Evolutionary conservation across 1,284 basidiomycete species (phyloP).

Genomic region (Cutaneotrichosporon curvatum): DNA sequence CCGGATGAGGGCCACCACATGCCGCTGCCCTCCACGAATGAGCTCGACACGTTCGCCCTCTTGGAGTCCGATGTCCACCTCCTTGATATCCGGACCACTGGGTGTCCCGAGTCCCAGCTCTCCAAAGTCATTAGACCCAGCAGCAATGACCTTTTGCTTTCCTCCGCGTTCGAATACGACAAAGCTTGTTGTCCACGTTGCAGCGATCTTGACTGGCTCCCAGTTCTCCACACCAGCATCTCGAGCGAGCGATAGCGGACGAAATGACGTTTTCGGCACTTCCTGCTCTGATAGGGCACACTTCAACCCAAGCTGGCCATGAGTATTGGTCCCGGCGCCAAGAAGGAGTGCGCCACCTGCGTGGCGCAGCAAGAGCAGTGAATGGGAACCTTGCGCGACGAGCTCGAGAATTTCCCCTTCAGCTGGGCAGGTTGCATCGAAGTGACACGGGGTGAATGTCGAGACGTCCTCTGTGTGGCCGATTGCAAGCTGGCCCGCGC

Average conservation of each 20-base stretch:
- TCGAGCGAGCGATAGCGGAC: conserved; percentile 18
- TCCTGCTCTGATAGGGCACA: conserved; percentile 29
- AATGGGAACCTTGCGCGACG: conserved; percentile 33
- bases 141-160: conserved; percentile 54
- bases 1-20: conserved; percentile 54
- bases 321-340: conserved; percentile 38
- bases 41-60: conserved; percentile 28
- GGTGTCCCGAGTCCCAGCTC: conserved; percentile 57
- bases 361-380: conserved; percentile 24
- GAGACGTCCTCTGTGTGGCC: conserved; percentile 56
- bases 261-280: conserved; percentile 23
- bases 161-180: conserved; percentile 45
- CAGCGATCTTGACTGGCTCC: conserved; percentile 49
- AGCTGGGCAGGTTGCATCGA: conserved; percentile 22
- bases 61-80: conserved; percentile 9
- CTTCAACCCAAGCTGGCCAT: conserved; percentile 33
- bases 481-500: conserved; percentile 63
- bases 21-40: conserved; percentile 63
- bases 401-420: conserved; percentile 22
- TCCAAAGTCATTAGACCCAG: conserved; percentile 76
- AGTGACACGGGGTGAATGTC: conserved; percentile 50
- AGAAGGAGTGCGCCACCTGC: conserved; percentile 16
- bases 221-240: conserved; percentile 17
- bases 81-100: conserved; percentile 18
- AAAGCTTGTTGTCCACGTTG: conserved; percentile 77